A percentile compares a stretch with the other conserved stretches of the same genome.
Conservation (phyloP, 1,139 yeast genomes). For the Pichia sp. region DNA sequence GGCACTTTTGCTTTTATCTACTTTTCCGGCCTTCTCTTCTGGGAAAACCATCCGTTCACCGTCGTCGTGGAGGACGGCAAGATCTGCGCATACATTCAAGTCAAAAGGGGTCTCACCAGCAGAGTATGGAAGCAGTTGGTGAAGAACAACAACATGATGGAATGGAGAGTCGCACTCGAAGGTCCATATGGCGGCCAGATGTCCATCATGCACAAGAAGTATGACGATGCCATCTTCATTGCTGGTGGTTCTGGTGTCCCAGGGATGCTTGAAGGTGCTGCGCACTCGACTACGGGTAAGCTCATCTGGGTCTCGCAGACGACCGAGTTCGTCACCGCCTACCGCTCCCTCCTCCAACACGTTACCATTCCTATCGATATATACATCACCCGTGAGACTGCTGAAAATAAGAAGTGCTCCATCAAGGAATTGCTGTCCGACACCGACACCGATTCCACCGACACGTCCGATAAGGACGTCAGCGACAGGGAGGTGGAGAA, state of each 20-base stretch:
- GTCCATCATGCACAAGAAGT: slow-evolving; percentile 35
- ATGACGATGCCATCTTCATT: slow-evolving; percentile 50
- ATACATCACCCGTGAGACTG: slow-evolving; percentile 18
- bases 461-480: slow-evolving; percentile 6
- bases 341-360: slow-evolving; percentile 8
- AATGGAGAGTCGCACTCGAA: slow-evolving; percentile 43
- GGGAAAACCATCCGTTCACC: slow-evolving; percentile 43
- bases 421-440: background rate
- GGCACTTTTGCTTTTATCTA: slow-evolving; percentile 48
- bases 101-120: slow-evolving; percentile 33
- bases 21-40: slow-evolving; percentile 17
- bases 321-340: slow-evolving; percentile 8
- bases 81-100: slow-evolving; percentile 34
- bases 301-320: slow-evolving; percentile 18
- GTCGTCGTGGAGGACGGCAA: slow-evolving; percentile 24
- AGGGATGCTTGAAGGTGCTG: slow-evolving; percentile 42
- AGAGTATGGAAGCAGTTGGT: slow-evolving; percentile 25
- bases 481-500: slow-evolving; percentile 6
- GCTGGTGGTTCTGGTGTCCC: slow-evolving; percentile 68
- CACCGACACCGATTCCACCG: slow-evolving; percentile 6
- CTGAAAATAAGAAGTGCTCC: background rate
- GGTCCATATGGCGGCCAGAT: slow-evolving; percentile 56
- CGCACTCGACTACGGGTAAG: slow-evolving; percentile 23
- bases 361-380: slow-evolving; percentile 14
- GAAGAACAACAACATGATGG: slow-evolving; percentile 17